phyloP scores from a whole-genome alignment of 2,329 filamentous ascomycete species.

The Trichophaea hybrida region DNA sequence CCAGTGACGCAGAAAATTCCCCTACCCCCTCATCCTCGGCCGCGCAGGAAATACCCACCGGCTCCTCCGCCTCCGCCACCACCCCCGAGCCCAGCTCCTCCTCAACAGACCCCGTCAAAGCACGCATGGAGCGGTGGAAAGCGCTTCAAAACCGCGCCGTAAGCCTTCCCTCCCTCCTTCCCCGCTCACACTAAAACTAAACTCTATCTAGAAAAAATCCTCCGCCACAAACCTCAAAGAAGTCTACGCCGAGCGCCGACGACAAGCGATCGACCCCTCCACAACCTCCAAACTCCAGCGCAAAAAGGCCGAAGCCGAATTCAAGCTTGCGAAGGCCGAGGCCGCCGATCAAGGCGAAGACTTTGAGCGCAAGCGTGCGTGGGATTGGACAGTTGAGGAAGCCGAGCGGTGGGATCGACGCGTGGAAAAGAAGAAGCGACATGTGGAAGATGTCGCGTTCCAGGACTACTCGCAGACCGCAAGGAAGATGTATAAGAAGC shows the following conservation, averaged over 20 bases:
- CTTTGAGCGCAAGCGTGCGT: conserved; percentile 93
- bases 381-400: conserved; percentile 97
- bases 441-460: conserved; percentile 76
- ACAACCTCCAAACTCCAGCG: conserved; percentile 67
- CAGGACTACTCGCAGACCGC: conserved; percentile 77
- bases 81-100: conserved; percentile 2
- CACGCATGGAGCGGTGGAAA: conserved; percentile 70
- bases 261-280: conserved; percentile 60
- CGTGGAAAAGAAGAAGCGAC: conserved; percentile 67
- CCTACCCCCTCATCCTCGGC: background rate
- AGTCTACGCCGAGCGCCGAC: conserved; percentile 67
- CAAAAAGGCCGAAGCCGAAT: conserved; percentile 72
- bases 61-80: background rate
- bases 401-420: conserved; percentile 87
- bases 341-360: conserved; percentile 73
- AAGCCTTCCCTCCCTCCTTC: conserved; percentile 24
- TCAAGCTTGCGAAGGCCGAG: conserved; percentile 88
- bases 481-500: conserved; percentile 84
- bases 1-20: background rate
- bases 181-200: background rate
- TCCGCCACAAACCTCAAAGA: conserved; percentile 66
- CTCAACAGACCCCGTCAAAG: conserved; percentile 35
- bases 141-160: conserved; percentile 65
- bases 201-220: conserved; percentile 44
- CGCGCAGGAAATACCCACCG: background rate